Base-by-base conservation (phyloP, 441 rosid species). In the Lepidium campestre region DNA sequence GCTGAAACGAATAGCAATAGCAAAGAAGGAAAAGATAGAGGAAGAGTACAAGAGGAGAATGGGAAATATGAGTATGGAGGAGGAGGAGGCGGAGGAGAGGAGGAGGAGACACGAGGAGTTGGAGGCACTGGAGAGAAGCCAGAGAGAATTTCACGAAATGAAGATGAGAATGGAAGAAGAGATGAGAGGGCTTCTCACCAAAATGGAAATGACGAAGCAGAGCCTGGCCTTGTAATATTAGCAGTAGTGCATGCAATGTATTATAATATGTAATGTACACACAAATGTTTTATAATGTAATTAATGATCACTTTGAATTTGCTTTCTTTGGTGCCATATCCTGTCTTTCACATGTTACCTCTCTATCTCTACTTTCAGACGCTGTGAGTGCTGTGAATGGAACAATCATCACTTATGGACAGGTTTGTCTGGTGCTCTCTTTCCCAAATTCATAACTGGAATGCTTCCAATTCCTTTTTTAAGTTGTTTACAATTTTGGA, bases 391-490 rank as follows among this genome's bases (percentile, higher is more conserved):
- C 72, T 32, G 72, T 79, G 12, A 92, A 90, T 63, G 98, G 97
- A 34, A 86, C 90, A 5, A 82, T 92, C 72, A 92, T 92, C 68
- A 84, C 90, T 32, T 85, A 88, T 22, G 96, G 97, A 58, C 98
- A 92, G 96, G 98, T 83, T 47, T 77, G 53, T 39, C 29, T 7
- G 12, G 14, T 56, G 22, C 46, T 23, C 52, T 49, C 35, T 40
- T 68, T 32, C 23, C 44, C n/a, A 14, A 27, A 29, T 36, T 12
- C 73, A 14, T 34, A 17, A 27, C 49, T 44, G 40, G 7, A 45
- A 44, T 68, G 27, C 42, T 32, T 48, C n/a, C 42, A 58, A 2
- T 20, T 7, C 41, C 4, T 7, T 36, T 15, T 44, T 12, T 4
- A 6, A 41, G 13, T 20, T 32, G 54, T 14, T 19, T 22, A 12